Evolutionary conservation across 2,329 filamentous ascomycete genomes (phyloP), one percentile per base, ranked within the genome.

Genomic region (Fusarium gaditjirri): DNA sequence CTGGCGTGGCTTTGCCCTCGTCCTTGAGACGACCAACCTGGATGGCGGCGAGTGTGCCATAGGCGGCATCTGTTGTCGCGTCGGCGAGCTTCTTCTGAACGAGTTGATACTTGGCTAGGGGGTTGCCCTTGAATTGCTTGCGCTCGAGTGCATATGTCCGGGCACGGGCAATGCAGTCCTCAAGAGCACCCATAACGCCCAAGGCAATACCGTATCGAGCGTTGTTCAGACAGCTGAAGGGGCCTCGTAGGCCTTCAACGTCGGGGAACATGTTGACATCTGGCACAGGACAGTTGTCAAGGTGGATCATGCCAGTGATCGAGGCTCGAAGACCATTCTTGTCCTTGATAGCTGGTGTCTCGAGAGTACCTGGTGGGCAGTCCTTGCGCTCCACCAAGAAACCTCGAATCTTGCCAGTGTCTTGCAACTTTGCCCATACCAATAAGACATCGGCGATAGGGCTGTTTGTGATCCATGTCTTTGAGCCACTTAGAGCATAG

Each of bases 81-180:
- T 99, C 96, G 2, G 95, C 93, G 70, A 99, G 86, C 86, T 99
- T 99, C 89, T 98, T 98, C 86, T 99, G 96, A 57, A 99, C 89
- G 19, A 99, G 90, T 85, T 99, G 96, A 80, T 99, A 99, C 81
- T 93, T 97, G 43, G 95, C 96, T 58, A 99, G 87, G 0, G 95
- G 95, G 82, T 98, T 98, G 54, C 91, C 91, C 85, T 97, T 97
- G 89, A 99, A 99, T 82, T 99, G 96, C 84, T 92, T 95, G 72
- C 96, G 88, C 82, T 98, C 95, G 55, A 99, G 84, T n/a, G 95
- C 90, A 80, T 99, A 99, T 17, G 91, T 90, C 70, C 95, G 88
- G 7, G 96, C 90, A 55, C 95, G 89, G 23, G 87, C 85, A 71
- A 99, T 90, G 80, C 93, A 96, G 82, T 99, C 96, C 83, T 99